Base-by-base conservation (phyloP, 2,329 filamentous ascomycete species). In the Cladophialophora exuberans region DNA sequence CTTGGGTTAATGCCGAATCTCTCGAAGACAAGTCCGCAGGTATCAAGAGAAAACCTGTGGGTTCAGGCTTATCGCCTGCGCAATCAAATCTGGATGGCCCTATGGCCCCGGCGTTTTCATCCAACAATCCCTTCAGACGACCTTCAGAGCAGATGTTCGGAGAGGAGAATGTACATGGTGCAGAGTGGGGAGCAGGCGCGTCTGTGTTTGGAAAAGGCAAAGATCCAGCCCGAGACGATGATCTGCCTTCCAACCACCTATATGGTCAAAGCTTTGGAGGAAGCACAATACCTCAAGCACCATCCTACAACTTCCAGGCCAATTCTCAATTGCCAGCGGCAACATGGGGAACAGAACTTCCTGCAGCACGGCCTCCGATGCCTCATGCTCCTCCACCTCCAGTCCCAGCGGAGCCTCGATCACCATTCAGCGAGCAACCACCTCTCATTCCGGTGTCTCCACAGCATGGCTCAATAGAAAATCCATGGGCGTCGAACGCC, bases 81-180 rank as follows among this genome's bases (percentile, higher is more conserved):
- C 42, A 26, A 18, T 39, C 48, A 20, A 42, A 23, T 11, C 48
- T 46, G 2, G 35, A 51, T n/a, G 11, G 31, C 10, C 26, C 31
- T 13, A 10, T 45, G 5, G 23, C 36, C 5, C 10, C 54, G 10
- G 39, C 36, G 18, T 56, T 65, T 20, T 52, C 59, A 10, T 65
- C 63, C n/a, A 64, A 63, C 45, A 65, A 65, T 47, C 63, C 63
- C 9, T 65, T 62, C 52, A 52, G 62, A 38, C 51, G 61, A 20
- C 53, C 55, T 25, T 62, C 61, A 4, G 45, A 43, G 13, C 25
- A 43, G 13, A 15, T 15, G 18, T 13, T n/a, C 13, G 35, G 17
- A 39, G 52, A 51, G 18, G 49, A 35, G 7, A 36, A 20, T 10
- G 22, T 41, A 4, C 33, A 39, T 5, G 26, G 9, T 7, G 43